phyloP scores from a whole-genome alignment of 306 rosid genomes.

The Quercus glauca region DNA sequence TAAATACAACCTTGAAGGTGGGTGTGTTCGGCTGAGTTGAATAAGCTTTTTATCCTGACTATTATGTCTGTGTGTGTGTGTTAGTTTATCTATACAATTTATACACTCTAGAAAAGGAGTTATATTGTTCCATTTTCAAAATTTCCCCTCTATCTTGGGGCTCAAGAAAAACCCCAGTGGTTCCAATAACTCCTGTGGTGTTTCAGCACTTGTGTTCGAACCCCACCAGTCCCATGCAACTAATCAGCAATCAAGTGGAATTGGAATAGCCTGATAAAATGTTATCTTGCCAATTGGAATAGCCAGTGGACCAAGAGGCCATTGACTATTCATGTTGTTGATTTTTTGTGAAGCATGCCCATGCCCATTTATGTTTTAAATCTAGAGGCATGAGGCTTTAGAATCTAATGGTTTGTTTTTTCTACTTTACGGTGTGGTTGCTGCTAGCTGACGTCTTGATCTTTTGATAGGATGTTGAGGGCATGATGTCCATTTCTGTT shows the following conservation, averaged over 20 bases:
- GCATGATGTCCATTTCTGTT: conserved; percentile 97
- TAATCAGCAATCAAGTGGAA: conserved; percentile 10
- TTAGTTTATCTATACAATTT: not conserved
- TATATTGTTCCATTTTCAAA: not conserved
- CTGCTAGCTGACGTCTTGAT: conserved; percentile 35
- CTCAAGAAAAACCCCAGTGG: too few species aligned
- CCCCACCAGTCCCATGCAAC: not conserved
- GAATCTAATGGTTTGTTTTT: not conserved
- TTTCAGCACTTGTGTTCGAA: too few species aligned
- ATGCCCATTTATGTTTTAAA: not conserved
- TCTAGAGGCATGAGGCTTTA: not conserved
- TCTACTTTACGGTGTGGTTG: conserved; percentile 19
- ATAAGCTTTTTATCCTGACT: not conserved
- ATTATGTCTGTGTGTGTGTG: not conserved
- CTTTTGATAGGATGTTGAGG: conserved; percentile 87
- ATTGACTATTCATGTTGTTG: not conserved
- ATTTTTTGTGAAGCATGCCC: not conserved
- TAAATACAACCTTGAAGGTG: conserved; percentile 93
- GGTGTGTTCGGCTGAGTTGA: conserved; percentile 16
- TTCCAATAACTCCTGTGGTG: too few species aligned
- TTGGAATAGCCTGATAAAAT: not conserved
- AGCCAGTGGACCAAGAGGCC: too few species aligned
- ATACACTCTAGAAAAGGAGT: conserved; percentile 4
- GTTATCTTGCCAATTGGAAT: not conserved
- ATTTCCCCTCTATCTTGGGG: conserved; percentile 11